Evolutionary conservation across 345 rosid species (phyloP).

Genomic region (Lepidium didymum): DNA sequence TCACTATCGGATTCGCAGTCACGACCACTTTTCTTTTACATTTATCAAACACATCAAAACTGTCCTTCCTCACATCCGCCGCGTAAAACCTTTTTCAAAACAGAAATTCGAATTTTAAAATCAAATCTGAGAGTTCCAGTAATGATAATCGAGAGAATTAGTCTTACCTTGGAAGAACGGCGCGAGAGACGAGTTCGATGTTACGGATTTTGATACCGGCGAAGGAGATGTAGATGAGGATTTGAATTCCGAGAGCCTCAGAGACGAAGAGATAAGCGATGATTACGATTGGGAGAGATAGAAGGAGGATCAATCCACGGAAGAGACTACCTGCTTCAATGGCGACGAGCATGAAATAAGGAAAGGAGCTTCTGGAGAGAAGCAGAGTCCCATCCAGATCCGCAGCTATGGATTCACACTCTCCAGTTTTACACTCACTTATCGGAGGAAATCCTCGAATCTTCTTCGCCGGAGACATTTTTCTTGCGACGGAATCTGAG

Average conservation of each 20-base stretch:
- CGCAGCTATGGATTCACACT: constrained; percentile 67
- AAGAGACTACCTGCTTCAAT: constrained; percentile 87
- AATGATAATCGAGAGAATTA: background rate
- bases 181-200: constrained; percentile 88
- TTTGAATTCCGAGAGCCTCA: constrained; percentile 82
- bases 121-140: background rate
- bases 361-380: constrained; percentile 68
- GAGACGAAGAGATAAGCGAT: constrained; percentile 78
- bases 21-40: constrained; percentile 93
- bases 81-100: constrained; percentile 65
- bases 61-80: constrained; percentile 82
- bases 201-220: constrained; percentile 88
- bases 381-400: constrained; percentile 95
- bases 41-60: constrained; percentile 70
- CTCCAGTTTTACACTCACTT: constrained; percentile 37
- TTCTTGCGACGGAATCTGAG: background rate
- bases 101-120: too few relatives aligned
- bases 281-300: constrained; percentile 67
- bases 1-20: constrained; percentile 87
- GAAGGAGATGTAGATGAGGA: constrained; percentile 83
- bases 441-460: constrained; percentile 49
- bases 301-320: constrained; percentile 74
- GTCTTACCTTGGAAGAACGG: constrained; percentile 76
- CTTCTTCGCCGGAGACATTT: constrained; percentile 34
- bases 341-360: constrained; percentile 94